Base-by-base conservation (phyloP, 2,329 filamentous ascomycete genomes). In the Cytospora piceicola region DNA sequence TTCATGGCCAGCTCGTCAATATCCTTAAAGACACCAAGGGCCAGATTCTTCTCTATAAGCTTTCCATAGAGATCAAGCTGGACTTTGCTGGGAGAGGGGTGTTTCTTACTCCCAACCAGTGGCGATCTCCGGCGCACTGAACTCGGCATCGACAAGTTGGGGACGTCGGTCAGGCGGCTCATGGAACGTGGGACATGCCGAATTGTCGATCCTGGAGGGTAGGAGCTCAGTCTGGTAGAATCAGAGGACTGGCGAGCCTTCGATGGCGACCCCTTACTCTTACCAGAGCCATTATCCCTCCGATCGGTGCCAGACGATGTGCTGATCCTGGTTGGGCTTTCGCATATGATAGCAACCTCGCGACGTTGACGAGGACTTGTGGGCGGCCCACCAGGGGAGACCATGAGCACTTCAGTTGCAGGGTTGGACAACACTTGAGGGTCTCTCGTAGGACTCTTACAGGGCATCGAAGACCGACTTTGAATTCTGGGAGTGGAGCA, bases 31-130 rank as follows among this genome's bases (percentile, higher is more conserved):
- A 62, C 49, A 17, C 65, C 67, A 2, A 64, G 58, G 20, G 58
- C 61, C 12, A 64, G 39, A 14, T 52, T 67, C 29, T 62, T 52
- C 49, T 70, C 67, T 52, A 69, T 68, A 24, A 58, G 66, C 27
- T 65, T 61, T 15, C 66, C 42, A 29, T 81, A 71, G n/a, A 75
- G 71, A 58, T 80, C 75, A 27, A 82, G 70, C 12, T 75, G 76
- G 34, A 74, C 72, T 65, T 81, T 81, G 71, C 76, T 80, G 2
- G 80, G 80, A 2, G 80, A 81, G 7, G 80, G 80, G 49, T 82
- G 79, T 64, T 81, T 82, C 73, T 82, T 82, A 20, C 54, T 46
- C 20, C 63, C 52, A 15, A 63, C 22, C 3, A 32, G 27, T 15
- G 46, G 56, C 3, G 17, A 32, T 20, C 30, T 59, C 17, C 30